Evolutionary conservation across 495 filamentous ascomycete genomes (phyloP), one percentile per base, ranked within the genome.

Genomic region (Penicillium steckii): DNA sequence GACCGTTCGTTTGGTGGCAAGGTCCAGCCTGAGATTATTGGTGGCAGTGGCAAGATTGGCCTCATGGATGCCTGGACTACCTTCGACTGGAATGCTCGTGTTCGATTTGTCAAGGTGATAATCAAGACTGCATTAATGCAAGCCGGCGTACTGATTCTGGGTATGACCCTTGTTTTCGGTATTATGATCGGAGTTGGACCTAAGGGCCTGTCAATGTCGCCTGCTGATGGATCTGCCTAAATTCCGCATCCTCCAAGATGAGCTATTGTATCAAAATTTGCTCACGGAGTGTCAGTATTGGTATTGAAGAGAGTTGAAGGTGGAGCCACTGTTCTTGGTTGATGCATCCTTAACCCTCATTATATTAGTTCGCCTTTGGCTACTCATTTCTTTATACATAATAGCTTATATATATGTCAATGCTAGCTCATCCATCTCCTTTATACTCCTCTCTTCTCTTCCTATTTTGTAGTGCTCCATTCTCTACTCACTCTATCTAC

Each of bases 21-120:
- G 58, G 76, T 83, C 17, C 62, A 69, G 23, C 80, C 85, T 18
- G 80, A 78, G 18, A 78, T 87, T 38, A 71, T 89, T 6, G 86
- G 83, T 51, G 89, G 88, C 46, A 81, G 78, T 63, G 86, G 87
- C 59, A 80, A 76, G 54, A 75, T 88, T 47, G 80, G 81, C 38
- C 77, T 92, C 64, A 64, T 79, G 24, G 86, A 90, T 56, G 89
- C 88, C 0, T 86, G 88, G 83, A 77, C 69, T 42, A 86, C 80
- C 22, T 87, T 95, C 61, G 78, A 84, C 58, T 77, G 81, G 57
- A 69, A 78, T 48, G 83, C 85, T 45, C 83, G 86, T 56, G 67
- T 82, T 21, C 77, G 89, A 17, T 77, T 91, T 50, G 64, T 84
- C 54, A 85, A 84, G 74, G 75, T 91, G 9, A 82, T 87, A 41